phyloP scores from a whole-genome alignment of 805 yeast genomes.

The Zygotorulaspora florentina region DNA sequence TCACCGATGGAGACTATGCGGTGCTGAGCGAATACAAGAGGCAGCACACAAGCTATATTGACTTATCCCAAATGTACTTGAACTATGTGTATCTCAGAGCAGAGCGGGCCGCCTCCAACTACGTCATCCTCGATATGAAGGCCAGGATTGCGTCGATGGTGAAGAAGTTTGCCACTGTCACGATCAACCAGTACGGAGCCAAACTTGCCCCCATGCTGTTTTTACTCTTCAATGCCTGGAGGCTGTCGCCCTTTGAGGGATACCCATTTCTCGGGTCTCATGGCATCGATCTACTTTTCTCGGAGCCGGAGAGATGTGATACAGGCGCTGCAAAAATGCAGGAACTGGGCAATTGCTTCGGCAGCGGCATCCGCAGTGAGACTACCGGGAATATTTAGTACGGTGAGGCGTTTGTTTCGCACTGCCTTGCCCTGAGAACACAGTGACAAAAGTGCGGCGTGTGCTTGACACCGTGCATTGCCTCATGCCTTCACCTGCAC shows the following conservation, averaged over 20 bases:
- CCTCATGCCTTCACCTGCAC: too few relatives aligned
- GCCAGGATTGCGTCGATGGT: constrained; percentile 2
- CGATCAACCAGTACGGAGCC: neutral
- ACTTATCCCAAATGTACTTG: neutral
- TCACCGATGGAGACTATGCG: constrained; percentile 1
- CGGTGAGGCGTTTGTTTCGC: too few relatives aligned
- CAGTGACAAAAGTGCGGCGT: too few relatives aligned
- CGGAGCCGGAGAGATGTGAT: too few relatives aligned
- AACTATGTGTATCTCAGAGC: constrained; percentile 1
- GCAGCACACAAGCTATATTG: neutral
- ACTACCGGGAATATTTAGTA: too few relatives aligned
- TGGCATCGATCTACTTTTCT: too few relatives aligned
- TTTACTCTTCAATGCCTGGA: neutral
- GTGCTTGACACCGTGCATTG: too few relatives aligned
- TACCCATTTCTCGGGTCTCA: neutral
- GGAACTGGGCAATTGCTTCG: too few relatives aligned
- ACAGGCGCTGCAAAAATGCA: too few relatives aligned
- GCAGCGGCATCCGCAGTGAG: too few relatives aligned
- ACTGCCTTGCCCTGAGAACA: too few relatives aligned
- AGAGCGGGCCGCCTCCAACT: neutral
- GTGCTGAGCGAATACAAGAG: neutral
- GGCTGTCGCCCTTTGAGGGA: neutral
- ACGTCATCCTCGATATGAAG: constrained; percentile 1
- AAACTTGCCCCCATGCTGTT: neutral
- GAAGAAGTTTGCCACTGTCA: neutral